Percentiles rank a stretch among this genome's conserved stretches.
These are phyloP conservation scores for Dimargaris xerosporica DNA, from an alignment of 192 early-diverging fungal genomes.

Conservation along the genomic window DNA sequence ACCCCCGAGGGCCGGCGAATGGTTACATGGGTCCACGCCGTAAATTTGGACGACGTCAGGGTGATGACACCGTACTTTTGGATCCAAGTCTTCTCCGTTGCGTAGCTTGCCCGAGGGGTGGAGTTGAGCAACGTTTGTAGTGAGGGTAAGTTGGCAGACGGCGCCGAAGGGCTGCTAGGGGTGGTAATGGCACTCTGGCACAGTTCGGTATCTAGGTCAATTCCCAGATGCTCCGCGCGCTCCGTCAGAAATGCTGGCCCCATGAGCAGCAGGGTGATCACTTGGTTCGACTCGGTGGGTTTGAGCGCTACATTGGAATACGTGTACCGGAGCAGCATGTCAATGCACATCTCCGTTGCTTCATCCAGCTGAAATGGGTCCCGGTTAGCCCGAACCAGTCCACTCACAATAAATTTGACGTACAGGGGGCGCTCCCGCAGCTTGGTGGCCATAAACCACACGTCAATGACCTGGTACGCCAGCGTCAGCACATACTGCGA, in stretches of 20 bases:
- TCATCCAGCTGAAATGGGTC: conserved; percentile 51
- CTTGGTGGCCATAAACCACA: conserved; percentile 77
- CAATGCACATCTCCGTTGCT: conserved; percentile 81
- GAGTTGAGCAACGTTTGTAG: conserved; percentile 12
- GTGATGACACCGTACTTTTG: conserved; percentile 78
- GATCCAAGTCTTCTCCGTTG: conserved; percentile 55
- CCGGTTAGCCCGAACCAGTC: conserved; percentile 47
- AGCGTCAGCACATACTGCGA: conserved; percentile 72
- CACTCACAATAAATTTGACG: conserved; percentile 65
- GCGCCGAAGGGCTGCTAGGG: no score
- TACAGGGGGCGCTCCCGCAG: conserved; percentile 57
- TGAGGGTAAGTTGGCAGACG: not conserved
- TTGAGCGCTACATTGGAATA: conserved; percentile 55
- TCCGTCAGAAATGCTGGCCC: conserved; percentile 13
- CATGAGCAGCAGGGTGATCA: conserved; percentile 31
- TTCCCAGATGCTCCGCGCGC: not conserved
- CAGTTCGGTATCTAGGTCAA: not conserved
- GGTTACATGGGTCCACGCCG: conserved; percentile 66
- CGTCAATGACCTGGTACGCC: conserved; percentile 82
- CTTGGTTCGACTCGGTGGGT: conserved; percentile 24
- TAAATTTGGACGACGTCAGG: conserved; percentile 41
- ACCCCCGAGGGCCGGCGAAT: conserved; percentile 72
- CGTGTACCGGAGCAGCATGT: conserved; percentile 80
- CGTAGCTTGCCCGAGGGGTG: conserved; percentile 27
- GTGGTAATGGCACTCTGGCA: not conserved